phyloP scores from a whole-genome alignment of 2,329 filamentous ascomycete species.

The Ustilaginoidea virens region DNA sequence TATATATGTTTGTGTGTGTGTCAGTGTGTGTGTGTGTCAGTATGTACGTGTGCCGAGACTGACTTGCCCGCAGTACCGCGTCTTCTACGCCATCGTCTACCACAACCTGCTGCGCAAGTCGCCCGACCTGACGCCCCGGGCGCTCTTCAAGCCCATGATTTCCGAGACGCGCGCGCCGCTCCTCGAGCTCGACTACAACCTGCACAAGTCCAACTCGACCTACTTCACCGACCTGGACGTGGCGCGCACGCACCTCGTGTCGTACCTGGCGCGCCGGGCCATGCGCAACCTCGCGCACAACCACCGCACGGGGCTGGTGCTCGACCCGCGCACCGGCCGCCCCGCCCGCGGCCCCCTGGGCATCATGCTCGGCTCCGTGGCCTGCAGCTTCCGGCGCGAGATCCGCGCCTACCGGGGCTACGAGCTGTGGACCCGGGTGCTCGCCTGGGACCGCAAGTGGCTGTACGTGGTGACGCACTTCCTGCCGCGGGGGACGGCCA shows the following conservation, averaged over 20 bases:
- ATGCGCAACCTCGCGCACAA: constrained; percentile 8
- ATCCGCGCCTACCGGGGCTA: constrained; percentile 54
- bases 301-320: constrained; percentile 22
- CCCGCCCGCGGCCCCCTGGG: constrained; percentile 37
- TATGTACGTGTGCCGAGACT: neutral
- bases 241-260: constrained; percentile 65
- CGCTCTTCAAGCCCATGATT: constrained; percentile 59
- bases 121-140: constrained; percentile 36
- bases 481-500: constrained; percentile 44
- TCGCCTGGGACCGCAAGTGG: constrained; percentile 73
- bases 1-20: too few relatives aligned
- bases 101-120: constrained; percentile 36
- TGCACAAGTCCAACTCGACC: constrained; percentile 71
- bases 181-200: constrained; percentile 73
- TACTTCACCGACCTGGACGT: constrained; percentile 83
- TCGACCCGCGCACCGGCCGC: constrained; percentile 29
- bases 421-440: constrained; percentile 57
- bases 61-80: constrained; percentile 30
- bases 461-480: constrained; percentile 63
- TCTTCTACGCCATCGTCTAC: constrained; percentile 40
- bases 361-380: constrained; percentile 57
- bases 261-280: constrained; percentile 43
- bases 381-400: constrained; percentile 59
- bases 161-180: constrained; percentile 51
- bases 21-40: too few relatives aligned